Base-by-base conservation (phyloP, 148 eudicot genomes). In the Vaccinium macrocarpon region DNA sequence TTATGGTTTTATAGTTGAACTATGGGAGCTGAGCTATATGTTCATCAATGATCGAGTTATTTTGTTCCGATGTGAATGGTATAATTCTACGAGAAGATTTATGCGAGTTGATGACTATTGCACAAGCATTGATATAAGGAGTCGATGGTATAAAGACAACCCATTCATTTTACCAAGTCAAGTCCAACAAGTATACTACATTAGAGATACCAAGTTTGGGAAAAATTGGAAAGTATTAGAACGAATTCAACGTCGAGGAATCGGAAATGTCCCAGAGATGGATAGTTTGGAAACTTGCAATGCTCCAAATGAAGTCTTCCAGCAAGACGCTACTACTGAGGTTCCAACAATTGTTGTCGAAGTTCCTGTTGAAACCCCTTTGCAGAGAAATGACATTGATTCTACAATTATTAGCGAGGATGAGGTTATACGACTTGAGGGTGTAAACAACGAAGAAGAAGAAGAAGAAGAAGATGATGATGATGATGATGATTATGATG, bases 21-120 rank as follows among this genome's bases (percentile, higher is more conserved):
- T 81, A 21, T 62, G 53, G 55, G 38, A 81, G 14, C 9, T 81
- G 52, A 11, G 46, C 1, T 59, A 59, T 25, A n/a, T 61, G 53
- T 14, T 64, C 2, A 8, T 64, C 2, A 8, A 19, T 38, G 23
- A 61, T 53, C 18, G 18, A 53, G 57, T 53, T 53, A 16, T 53
- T 56, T 4, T 56, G 61, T 56, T 56, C 61, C 21, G 18, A 7
- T 81, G 83, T 46, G 73, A 81, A 42, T 81, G 82, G 82, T 81
- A 7, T 25, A 62, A 81, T n/a, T 38, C 32, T 59, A 62, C 6
- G 23, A 62, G 23, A 4, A 18, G 56, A 18, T 21, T 35, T 6
- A 6, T 46, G 15, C 23, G 19, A 1, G 50, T 9, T 10, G 74
- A 66, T 49, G 5, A 19, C 0, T 16, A 81, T 48, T 64, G 25